Percentiles rank a stretch among this genome's conserved stretches.
phyloP scores from a whole-genome alignment of 1,284 basidiomycete species.

The Microbotryum silenes-acaulis region DNA sequence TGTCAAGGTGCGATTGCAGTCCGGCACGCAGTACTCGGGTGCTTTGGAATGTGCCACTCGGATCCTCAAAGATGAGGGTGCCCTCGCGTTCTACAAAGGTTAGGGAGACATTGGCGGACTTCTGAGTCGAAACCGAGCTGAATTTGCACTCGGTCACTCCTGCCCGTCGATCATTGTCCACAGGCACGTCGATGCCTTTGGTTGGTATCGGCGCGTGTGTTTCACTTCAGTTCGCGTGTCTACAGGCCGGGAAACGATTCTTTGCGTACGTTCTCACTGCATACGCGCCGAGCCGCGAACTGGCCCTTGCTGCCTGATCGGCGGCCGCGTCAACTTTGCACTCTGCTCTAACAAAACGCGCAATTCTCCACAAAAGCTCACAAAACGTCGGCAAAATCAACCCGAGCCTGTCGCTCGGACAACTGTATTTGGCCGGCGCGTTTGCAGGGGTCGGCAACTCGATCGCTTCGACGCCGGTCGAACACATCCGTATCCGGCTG shows the following conservation, averaged over 20 bases:
- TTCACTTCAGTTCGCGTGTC: slow-evolving; percentile 89
- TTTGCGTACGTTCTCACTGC: slow-evolving; percentile 53
- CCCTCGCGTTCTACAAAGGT: slow-evolving; percentile 90
- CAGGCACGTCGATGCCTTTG: slow-evolving; percentile 84
- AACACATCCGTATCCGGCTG: slow-evolving; percentile 92
- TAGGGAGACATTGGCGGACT: neutral
- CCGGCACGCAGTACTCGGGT: slow-evolving; percentile 77
- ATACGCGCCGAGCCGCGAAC: no score
- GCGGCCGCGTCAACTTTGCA: slow-evolving; percentile 6
- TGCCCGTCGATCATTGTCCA: neutral
- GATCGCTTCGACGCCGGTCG: slow-evolving; percentile 87
- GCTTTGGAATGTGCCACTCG: slow-evolving; percentile 82
- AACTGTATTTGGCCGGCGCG: slow-evolving; percentile 71
- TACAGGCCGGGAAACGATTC: slow-evolving; percentile 81
- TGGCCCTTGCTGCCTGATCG: neutral
- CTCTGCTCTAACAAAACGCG: no score
- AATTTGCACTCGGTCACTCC: neutral
- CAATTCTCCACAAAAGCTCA: slow-evolving; percentile 32
- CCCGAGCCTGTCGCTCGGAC: slow-evolving; percentile 55
- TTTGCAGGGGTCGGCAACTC: slow-evolving; percentile 83
- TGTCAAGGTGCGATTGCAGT: slow-evolving; percentile 93
- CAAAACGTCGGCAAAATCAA: slow-evolving; percentile 53
- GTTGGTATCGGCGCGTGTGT: slow-evolving; percentile 92
- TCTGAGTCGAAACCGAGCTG: neutral
- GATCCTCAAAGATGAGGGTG: slow-evolving; percentile 84